phyloP scores from a whole-genome alignment of 2,329 filamentous ascomycete species.

The Arthrocladium fulminans region DNA sequence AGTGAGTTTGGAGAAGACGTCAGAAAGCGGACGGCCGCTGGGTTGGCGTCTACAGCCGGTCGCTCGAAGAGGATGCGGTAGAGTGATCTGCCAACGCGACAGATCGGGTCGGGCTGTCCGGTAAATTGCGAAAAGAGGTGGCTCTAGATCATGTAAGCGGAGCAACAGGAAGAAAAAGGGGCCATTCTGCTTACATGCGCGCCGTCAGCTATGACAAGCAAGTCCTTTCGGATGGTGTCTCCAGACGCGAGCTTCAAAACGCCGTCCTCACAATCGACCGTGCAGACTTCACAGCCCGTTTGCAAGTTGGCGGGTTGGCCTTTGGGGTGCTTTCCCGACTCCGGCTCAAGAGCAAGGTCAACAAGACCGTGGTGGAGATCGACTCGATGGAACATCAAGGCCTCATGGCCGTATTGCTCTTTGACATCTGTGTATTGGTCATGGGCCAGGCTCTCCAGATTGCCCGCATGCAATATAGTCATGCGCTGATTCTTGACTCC shows the following conservation, averaged over 20 bases:
- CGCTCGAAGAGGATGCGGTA: constrained; percentile 16
- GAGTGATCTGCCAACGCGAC: constrained; percentile 12
- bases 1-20: constrained; percentile 5
- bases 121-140: constrained; percentile 12
- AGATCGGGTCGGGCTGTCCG: constrained; percentile 6
- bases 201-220: constrained; percentile 29
- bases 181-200: no score
- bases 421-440: constrained; percentile 14
- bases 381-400: constrained; percentile 24
- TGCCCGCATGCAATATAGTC: constrained; percentile 19
- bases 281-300: constrained; percentile 19
- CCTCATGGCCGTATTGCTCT: constrained; percentile 21
- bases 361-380: constrained; percentile 25
- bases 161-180: no score
- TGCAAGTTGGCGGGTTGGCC: constrained; percentile 16
- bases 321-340: constrained; percentile 3
- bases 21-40: constrained; percentile 13
- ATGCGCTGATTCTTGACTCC: constrained; percentile 15
- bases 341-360: constrained; percentile 11
- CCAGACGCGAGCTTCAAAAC: constrained; percentile 21
- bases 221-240: constrained; percentile 22
- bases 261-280: constrained; percentile 21
- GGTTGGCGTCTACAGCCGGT: constrained; percentile 10
- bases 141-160: constrained; percentile 4
- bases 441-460: constrained; percentile 12